A percentile compares a stretch with the other conserved stretches of the same genome.
Conservation (phyloP, 352 stramenopile genomes). For the Phytophthora europaea region DNA sequence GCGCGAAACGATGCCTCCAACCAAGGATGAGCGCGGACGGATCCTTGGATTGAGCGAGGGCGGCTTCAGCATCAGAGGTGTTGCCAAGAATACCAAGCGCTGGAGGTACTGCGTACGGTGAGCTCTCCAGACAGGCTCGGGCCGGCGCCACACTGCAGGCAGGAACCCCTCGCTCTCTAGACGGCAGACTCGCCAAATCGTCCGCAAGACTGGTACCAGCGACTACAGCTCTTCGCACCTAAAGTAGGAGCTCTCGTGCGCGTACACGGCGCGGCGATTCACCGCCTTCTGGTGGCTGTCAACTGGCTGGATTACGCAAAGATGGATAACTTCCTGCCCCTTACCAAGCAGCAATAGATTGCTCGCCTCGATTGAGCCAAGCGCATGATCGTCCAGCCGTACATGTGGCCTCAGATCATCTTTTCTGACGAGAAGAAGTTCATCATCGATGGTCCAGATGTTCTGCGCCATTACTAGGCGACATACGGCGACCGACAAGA, state of each 20-base stretch:
- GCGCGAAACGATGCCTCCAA: too few species aligned
- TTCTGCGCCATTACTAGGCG: slow-evolving; percentile 14
- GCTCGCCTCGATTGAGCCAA: not conserved
- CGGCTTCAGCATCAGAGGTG: too few species aligned
- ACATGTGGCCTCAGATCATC: slow-evolving; percentile 8
- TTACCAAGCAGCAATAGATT: slow-evolving; percentile 10
- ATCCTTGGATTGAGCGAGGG: too few species aligned
- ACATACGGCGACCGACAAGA: slow-evolving; percentile 1
- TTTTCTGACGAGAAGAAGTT: slow-evolving; percentile 23
- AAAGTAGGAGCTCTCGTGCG: not conserved
- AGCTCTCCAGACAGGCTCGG: too few species aligned
- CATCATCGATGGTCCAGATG: slow-evolving; percentile 22
- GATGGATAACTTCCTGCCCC: slow-evolving; percentile 3
- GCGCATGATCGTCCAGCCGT: slow-evolving; percentile 3
- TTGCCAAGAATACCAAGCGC: too few species aligned
- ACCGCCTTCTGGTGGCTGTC: not conserved
- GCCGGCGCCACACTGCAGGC: too few species aligned
- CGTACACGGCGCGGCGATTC: not conserved
- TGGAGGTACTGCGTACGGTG: too few species aligned
- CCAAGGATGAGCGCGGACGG: too few species aligned
- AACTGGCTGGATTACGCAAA: slow-evolving; percentile 1
- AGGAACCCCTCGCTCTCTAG: too few species aligned
- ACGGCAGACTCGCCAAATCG: too few species aligned
- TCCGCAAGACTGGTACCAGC: not conserved
- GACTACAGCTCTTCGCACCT: not conserved